These are phyloP conservation scores for Boletus rufocinnamomeus DNA, from an alignment of 768 basidiomycete species.

Conservation along the genomic window DNA sequence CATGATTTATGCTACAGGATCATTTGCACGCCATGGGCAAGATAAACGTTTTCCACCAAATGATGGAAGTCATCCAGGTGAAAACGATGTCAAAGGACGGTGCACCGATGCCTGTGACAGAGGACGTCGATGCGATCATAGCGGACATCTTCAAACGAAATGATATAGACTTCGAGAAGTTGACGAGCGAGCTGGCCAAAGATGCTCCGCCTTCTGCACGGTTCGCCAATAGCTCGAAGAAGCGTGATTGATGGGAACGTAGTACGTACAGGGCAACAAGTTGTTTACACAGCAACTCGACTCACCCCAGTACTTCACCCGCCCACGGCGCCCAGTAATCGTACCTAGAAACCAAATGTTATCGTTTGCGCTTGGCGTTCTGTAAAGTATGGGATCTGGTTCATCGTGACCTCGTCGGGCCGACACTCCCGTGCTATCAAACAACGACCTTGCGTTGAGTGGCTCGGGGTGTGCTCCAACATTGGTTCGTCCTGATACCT, in stretches of 20 bases:
- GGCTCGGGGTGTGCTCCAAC: slow-evolving; percentile 1
- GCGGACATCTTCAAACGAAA: slow-evolving; percentile 36
- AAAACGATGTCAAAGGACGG: slow-evolving; percentile 33
- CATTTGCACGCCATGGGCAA: slow-evolving; percentile 35
- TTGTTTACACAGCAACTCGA: not conserved
- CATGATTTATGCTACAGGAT: slow-evolving; percentile 17
- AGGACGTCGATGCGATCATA: slow-evolving; percentile 34
- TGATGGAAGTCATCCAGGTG: slow-evolving; percentile 37
- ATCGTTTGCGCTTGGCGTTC: not conserved
- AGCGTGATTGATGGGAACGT: slow-evolving; percentile 25
- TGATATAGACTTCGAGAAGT: slow-evolving; percentile 33
- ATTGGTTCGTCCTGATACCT: not conserved
- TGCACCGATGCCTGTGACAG: slow-evolving; percentile 25
- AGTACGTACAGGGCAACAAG: slow-evolving; percentile 1
- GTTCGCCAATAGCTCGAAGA: slow-evolving; percentile 30
- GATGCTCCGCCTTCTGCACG: slow-evolving; percentile 24
- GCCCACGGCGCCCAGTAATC: not conserved
- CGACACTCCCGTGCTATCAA: not conserved
- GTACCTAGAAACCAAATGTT: slow-evolving; percentile 1
- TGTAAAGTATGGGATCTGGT: not conserved
- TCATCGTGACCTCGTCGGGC: not conserved
- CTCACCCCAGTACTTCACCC: not conserved
- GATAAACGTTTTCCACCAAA: slow-evolving; percentile 31
- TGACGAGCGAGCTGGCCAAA: slow-evolving; percentile 27
- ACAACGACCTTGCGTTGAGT: not conserved